Evolutionary conservation across 768 basidiomycete genomes (phyloP).

Genomic region (Lactarius vividus): DNA sequence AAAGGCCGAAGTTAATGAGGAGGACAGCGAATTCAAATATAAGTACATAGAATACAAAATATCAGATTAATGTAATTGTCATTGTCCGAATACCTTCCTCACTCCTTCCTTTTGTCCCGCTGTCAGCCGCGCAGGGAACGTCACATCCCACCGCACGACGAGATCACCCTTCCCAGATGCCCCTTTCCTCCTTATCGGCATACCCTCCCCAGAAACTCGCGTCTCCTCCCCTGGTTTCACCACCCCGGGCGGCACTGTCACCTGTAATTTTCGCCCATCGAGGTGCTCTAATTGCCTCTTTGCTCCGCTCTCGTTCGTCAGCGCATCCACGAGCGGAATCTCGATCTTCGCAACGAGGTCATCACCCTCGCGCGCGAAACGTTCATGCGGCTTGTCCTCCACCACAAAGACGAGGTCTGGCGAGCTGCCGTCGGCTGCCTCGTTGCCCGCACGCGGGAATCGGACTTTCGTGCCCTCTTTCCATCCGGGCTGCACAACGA

Average conservation of each 20-base stretch:
- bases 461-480: constrained; percentile 94
- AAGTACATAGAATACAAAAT: background rate
- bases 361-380: constrained; percentile 78
- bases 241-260: constrained; percentile 61
- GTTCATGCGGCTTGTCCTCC: constrained; percentile 88
- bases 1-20: background rate
- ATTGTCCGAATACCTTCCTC: constrained; percentile 56
- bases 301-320: constrained; percentile 52
- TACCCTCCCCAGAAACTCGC: constrained; percentile 72
- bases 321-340: constrained; percentile 80
- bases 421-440: constrained; percentile 58
- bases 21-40: background rate
- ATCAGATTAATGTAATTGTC: background rate
- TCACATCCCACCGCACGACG: constrained; percentile 76
- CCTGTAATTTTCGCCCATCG: constrained; percentile 76
- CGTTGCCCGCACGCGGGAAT: constrained; percentile 86
- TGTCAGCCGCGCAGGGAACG: constrained; percentile 78
- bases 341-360: constrained; percentile 62
- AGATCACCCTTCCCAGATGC: constrained; percentile 79
- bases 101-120: constrained; percentile 77
- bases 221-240: constrained; percentile 78
- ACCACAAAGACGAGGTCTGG: constrained; percentile 96
- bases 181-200: constrained; percentile 83
- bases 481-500: constrained; percentile 85
- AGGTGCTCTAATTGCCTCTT: constrained; percentile 63